phyloP scores from a whole-genome alignment of 768 basidiomycete species.

The Fomitopsis pulvina region DNA sequence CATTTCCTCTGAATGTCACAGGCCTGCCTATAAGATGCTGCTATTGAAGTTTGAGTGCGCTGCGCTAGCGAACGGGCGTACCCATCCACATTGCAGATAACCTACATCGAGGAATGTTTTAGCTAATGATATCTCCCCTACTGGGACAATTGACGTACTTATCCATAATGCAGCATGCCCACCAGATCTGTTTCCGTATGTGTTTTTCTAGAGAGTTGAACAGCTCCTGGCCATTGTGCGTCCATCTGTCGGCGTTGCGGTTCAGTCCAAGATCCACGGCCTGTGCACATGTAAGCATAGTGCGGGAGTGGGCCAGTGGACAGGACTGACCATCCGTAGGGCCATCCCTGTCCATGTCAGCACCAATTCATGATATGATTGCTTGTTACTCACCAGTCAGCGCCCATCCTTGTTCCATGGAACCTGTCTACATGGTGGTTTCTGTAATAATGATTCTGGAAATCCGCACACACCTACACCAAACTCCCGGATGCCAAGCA shows the following conservation, averaged over 20 bases:
- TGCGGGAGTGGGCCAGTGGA: not conserved
- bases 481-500: slow-evolving; percentile 79
- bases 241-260: slow-evolving; percentile 72
- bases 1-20: slow-evolving; percentile 16
- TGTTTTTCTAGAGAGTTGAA: slow-evolving; percentile 67
- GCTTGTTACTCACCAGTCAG: slow-evolving; percentile 44
- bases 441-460: not conserved
- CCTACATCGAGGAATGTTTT: slow-evolving; percentile 25
- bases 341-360: slow-evolving; percentile 39
- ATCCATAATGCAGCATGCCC: slow-evolving; percentile 66
- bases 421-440: slow-evolving; percentile 26
- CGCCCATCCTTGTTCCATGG: slow-evolving; percentile 84
- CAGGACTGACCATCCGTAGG: slow-evolving; percentile 54
- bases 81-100: slow-evolving; percentile 75
- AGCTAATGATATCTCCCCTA: not conserved
- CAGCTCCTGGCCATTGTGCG: slow-evolving; percentile 41
- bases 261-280: slow-evolving; percentile 80
- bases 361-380: not conserved
- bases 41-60: not conserved
- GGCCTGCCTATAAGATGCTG: slow-evolving; percentile 8
- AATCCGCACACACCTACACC: slow-evolving; percentile 53
- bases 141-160: slow-evolving; percentile 36
- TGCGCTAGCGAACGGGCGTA: slow-evolving; percentile 17
- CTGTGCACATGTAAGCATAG: slow-evolving; percentile 26
- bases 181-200: slow-evolving; percentile 73